Evolutionary conservation across 1,284 basidiomycete genomes (phyloP).

Genomic region (Austroboletus rostrupii): DNA sequence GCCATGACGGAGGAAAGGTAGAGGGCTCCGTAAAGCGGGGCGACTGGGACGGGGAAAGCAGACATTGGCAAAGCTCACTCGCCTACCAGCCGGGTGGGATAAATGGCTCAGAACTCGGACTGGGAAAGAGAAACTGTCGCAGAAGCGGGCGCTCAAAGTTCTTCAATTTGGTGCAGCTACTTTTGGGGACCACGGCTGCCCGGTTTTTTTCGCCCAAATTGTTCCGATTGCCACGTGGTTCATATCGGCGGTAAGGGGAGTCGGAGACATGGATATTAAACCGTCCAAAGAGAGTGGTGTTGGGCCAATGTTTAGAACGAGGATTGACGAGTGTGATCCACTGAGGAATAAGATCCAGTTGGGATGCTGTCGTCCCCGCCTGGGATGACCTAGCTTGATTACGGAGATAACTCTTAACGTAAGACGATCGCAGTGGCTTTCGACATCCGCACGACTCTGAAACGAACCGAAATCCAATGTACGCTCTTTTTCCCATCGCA

Average conservation of each 20-base stretch:
- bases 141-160: neutral
- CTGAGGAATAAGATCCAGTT: no score
- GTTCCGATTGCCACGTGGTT: neutral
- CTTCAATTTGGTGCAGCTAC: neutral
- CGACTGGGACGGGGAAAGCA: neutral
- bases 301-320: no score
- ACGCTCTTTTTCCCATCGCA: no score
- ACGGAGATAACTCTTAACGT: no score
- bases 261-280: neutral
- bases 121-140: neutral
- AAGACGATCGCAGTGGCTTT: no score
- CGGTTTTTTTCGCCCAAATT: neutral
- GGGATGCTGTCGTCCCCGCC: no score
- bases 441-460: no score
- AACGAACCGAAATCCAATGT: no score
- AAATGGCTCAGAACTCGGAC: no score
- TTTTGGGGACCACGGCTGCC: neutral
- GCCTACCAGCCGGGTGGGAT: neutral
- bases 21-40: constrained; percentile 3
- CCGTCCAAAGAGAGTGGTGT: neutral
- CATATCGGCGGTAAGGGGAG: neutral
- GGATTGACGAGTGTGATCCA: no score
- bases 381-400: no score
- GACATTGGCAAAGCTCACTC: neutral
- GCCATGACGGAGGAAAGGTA: constrained; percentile 2